These are phyloP conservation scores for Talaromyces sp. DNA, from an alignment of 2,329 filamentous ascomycete species.

Conservation along the genomic window DNA sequence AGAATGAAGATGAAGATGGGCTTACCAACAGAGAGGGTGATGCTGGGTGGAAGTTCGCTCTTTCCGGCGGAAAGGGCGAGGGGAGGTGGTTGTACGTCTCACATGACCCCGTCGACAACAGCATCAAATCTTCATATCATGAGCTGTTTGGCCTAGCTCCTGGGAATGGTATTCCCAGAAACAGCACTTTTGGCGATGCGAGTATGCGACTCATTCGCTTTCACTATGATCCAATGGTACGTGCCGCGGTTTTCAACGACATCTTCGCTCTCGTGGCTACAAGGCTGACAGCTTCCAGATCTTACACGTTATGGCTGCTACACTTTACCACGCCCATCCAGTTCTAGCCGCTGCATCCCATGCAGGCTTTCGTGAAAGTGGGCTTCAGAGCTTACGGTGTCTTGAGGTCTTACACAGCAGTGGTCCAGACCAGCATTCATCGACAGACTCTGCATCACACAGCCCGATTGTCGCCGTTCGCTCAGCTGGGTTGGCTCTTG, in stretches of 20 bases:
- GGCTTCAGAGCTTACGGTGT: slow-evolving; percentile 63
- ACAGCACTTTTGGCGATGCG: slow-evolving; percentile 36
- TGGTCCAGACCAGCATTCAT: slow-evolving; percentile 21
- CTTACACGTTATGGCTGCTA: slow-evolving; percentile 78
- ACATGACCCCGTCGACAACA: slow-evolving; percentile 63
- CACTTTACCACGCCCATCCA: slow-evolving; percentile 68
- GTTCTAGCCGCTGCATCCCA: slow-evolving; percentile 72
- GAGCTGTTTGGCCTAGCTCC: slow-evolving; percentile 45
- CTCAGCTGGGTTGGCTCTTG: slow-evolving; percentile 75
- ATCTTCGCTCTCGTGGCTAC: background rate
- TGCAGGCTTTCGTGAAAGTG: slow-evolving; percentile 87
- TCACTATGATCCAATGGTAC: slow-evolving; percentile 93
- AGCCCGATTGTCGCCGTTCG: slow-evolving; percentile 81
- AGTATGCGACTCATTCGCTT: slow-evolving; percentile 63
- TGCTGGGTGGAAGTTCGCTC: slow-evolving; percentile 44
- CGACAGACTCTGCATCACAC: slow-evolving; percentile 28
- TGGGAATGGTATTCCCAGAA: slow-evolving; percentile 29
- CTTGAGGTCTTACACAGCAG: slow-evolving; percentile 28
- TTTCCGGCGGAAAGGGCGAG: slow-evolving; percentile 78
- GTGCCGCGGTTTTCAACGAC: slow-evolving; percentile 26
- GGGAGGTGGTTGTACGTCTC: slow-evolving; percentile 85
- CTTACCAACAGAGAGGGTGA: slow-evolving; percentile 14
- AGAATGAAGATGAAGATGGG: slow-evolving; percentile 21
- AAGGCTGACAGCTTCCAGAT: slow-evolving; percentile 56
- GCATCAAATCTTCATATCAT: slow-evolving; percentile 30